Conservation (phyloP, 257 asterid species). For the Solanum medicagineum region DNA sequence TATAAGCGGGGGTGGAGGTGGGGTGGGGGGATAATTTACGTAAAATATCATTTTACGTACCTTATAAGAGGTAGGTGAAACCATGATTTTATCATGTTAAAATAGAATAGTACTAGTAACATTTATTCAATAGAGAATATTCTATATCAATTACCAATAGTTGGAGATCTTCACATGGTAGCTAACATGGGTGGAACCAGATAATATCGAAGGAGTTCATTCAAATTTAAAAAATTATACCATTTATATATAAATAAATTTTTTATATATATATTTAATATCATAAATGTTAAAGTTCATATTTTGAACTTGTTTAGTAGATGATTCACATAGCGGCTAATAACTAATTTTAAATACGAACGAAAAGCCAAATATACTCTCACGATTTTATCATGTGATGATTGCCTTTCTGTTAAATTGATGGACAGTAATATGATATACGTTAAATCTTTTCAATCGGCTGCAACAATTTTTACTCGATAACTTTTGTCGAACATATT, state of each 20-base stretch:
- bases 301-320: not conserved
- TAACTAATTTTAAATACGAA: not conserved
- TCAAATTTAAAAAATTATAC: too few species aligned
- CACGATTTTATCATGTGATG: not conserved
- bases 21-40: too few species aligned
- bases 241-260: too few species aligned
- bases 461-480: too few species aligned
- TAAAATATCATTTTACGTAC: not conserved
- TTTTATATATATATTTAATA: not conserved
- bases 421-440: not conserved
- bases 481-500: too few species aligned
- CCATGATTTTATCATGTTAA: not conserved
- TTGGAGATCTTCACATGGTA: not conserved
- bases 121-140: not conserved
- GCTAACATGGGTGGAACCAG: too few species aligned
- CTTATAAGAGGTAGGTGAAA: not conserved
- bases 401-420: not conserved
- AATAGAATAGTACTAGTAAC: not conserved
- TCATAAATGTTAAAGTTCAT: not conserved
- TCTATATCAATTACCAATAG: not conserved
- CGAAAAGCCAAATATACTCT: not conserved
- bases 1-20: too few species aligned
- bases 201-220: rapidly evolving
- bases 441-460: not conserved
- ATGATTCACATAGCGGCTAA: too few species aligned